phyloP scores from a whole-genome alignment of 1,284 basidiomycete genomes.

The Cryptococcus sp. region DNA sequence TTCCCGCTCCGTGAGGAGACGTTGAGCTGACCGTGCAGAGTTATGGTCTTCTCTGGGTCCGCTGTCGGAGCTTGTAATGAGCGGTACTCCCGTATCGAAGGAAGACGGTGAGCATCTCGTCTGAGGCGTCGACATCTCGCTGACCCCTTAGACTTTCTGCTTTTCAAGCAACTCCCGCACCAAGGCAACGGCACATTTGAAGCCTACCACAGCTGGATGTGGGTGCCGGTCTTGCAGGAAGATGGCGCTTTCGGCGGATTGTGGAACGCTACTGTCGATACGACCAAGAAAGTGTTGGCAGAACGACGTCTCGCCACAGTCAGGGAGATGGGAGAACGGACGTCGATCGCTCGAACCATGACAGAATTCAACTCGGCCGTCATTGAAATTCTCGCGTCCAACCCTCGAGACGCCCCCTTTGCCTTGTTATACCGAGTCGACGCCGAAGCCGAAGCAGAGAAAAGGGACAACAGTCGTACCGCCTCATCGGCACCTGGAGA shows the following conservation, averaged over 20 bases:
- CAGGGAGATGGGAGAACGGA: conserved; percentile 39
- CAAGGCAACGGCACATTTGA: conserved; percentile 26
- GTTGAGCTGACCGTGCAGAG: conserved; percentile 14
- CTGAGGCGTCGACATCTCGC: not conserved
- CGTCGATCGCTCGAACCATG: conserved; percentile 31
- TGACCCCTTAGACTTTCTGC: conserved; percentile 24
- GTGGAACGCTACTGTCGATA: conserved; percentile 39
- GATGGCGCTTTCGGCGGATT: conserved; percentile 35
- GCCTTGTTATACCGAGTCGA: conserved; percentile 40
- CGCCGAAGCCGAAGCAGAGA: not conserved
- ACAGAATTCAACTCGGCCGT: conserved; percentile 35
- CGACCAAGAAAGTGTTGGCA: conserved; percentile 31
- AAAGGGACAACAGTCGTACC: not conserved
- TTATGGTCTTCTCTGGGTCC: conserved; percentile 40
- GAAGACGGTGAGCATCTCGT: conserved; percentile 33
- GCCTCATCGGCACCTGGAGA: not conserved
- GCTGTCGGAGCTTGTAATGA: conserved; percentile 34
- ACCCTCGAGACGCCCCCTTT: conserved; percentile 37
- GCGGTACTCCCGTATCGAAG: conserved; percentile 35
- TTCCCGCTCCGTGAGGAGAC: not conserved
- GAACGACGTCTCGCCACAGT: conserved; percentile 28
- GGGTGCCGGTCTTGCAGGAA: conserved; percentile 38
- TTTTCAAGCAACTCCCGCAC: conserved; percentile 29
- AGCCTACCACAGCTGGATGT: conserved; percentile 33
- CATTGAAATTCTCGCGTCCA: conserved; percentile 30